A percentile compares a stretch with the other conserved stretches of the same genome.
These are phyloP conservation scores for Geoglossum glabrum DNA, from an alignment of 495 filamentous ascomycete genomes.

Conservation along the genomic window DNA sequence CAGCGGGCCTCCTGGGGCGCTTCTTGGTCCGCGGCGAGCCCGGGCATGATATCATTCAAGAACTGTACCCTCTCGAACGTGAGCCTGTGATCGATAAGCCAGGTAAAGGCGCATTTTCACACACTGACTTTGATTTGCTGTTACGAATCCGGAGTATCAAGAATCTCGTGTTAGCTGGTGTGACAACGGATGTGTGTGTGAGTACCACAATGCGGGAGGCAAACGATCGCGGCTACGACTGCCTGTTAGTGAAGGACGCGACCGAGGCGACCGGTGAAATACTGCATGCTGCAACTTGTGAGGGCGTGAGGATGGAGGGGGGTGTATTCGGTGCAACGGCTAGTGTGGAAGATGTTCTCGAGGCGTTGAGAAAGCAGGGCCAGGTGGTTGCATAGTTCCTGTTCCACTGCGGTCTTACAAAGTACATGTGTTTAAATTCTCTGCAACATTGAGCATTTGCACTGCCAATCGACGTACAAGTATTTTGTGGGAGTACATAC, in stretches of 20 bases:
- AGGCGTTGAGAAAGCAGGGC: conserved; percentile 21
- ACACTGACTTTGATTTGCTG: conserved; percentile 42
- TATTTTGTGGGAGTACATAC: too few species aligned
- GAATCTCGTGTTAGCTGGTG: conserved; percentile 44
- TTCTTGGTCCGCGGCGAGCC: conserved; percentile 42
- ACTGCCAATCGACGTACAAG: too few species aligned
- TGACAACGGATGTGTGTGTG: conserved; percentile 54
- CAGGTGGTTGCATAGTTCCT: too few species aligned
- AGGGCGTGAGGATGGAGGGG: conserved; percentile 35
- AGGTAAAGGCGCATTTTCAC: conserved; percentile 41
- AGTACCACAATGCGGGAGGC: conserved; percentile 49
- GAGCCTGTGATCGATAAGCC: conserved; percentile 53
- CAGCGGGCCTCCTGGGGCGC: conserved; percentile 38
- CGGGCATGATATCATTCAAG: conserved; percentile 41
- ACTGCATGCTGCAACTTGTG: conserved; percentile 29
- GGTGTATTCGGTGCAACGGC: conserved; percentile 37
- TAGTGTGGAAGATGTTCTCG: conserved; percentile 26
- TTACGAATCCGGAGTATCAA: conserved; percentile 42
- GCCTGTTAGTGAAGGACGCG: conserved; percentile 33
- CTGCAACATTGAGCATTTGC: too few species aligned
- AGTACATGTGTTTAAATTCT: too few species aligned
- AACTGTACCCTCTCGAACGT: conserved; percentile 30
- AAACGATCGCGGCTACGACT: conserved; percentile 57
- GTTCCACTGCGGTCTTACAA: too few species aligned
- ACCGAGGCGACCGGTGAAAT: conserved; percentile 28